Conservation (phyloP, 2,329 filamentous ascomycete genomes). For the Hypocreales sp. region DNA sequence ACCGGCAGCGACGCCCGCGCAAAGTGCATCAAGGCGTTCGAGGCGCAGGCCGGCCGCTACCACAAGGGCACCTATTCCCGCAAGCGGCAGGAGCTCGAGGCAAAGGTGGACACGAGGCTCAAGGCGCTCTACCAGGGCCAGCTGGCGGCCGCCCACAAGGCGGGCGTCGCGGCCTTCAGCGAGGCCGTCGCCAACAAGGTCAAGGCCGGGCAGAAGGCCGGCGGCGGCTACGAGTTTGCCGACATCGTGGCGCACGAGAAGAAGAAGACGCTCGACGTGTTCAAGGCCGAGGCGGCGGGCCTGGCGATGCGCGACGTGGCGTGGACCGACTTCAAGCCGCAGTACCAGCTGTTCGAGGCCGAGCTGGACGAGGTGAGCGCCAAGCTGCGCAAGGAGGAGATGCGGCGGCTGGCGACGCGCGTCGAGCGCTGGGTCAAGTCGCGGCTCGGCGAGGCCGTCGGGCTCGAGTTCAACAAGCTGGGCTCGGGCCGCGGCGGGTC, state of each 20-base stretch:
- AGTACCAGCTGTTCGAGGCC: constrained; percentile 68
- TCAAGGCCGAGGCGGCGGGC: constrained; percentile 59
- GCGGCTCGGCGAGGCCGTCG: constrained; percentile 72
- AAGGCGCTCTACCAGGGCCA: constrained; percentile 85
- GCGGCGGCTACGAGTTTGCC: constrained; percentile 82
- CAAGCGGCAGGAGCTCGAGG: constrained; percentile 72
- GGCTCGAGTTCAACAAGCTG: constrained; percentile 90
- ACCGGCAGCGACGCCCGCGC: constrained; percentile 57
- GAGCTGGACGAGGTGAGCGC: constrained; percentile 81
- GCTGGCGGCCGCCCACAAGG: constrained; percentile 75
- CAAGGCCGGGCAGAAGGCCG: constrained; percentile 85
- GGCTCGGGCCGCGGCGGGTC: constrained; percentile 74
- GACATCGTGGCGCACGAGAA: constrained; percentile 82
- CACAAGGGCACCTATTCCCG: constrained; percentile 89
- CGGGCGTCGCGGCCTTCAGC: constrained; percentile 68
- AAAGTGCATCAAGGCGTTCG: constrained; percentile 69
- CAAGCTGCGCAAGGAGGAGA: constrained; percentile 82
- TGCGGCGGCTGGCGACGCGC: constrained; percentile 78
- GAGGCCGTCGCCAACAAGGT: constrained; percentile 78
- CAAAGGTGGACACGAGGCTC: constrained; percentile 74
- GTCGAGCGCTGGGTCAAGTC: constrained; percentile 91
- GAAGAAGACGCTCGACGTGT: constrained; percentile 56
- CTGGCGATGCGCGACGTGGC: constrained; percentile 63
- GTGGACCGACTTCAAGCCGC: constrained; percentile 79
- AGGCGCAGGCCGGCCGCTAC: constrained; percentile 80